A percentile compares a stretch with the other conserved stretches of the same genome.
Conservation (phyloP, 176 grass and related monocot species). For the Hordeum vulgare region DNA sequence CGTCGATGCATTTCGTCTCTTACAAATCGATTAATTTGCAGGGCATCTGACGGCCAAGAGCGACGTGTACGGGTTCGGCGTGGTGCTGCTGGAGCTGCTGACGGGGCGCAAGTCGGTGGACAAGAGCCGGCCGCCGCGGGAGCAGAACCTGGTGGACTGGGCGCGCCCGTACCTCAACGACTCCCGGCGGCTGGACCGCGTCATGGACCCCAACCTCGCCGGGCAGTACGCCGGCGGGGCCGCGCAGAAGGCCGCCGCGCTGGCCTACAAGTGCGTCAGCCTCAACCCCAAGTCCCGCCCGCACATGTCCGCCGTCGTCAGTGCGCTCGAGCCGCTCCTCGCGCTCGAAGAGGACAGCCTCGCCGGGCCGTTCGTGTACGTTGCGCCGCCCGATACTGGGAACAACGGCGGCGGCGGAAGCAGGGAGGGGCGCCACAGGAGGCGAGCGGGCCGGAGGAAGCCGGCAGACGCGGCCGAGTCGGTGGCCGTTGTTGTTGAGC, state of each 20-base stretch:
- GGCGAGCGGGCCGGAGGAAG: conserved; percentile 14
- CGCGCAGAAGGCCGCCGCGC: conserved; percentile 42
- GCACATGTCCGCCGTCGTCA: conserved; percentile 66
- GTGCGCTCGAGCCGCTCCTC: conserved; percentile 61
- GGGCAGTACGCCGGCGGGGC: conserved; percentile 55
- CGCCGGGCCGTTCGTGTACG: conserved; percentile 53
- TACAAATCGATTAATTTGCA: not conserved
- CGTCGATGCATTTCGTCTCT: not conserved
- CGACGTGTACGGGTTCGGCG: conserved; percentile 77
- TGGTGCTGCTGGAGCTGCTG: conserved; percentile 68
- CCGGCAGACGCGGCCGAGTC: not conserved
- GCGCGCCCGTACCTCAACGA: conserved; percentile 61
- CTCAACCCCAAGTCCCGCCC: conserved; percentile 64
- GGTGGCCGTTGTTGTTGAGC: not conserved
- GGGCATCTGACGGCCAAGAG: conserved; percentile 80
- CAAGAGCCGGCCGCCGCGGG: conserved; percentile 52
- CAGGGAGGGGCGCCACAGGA: not conserved
- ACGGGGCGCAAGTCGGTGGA: conserved; percentile 62
- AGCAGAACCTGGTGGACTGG: conserved; percentile 81
- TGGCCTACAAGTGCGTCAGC: conserved; percentile 62
- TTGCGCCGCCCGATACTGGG: conserved; percentile 19
- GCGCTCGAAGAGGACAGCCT: conserved; percentile 53
- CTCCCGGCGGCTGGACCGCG: conserved; percentile 42
- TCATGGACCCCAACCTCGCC: conserved; percentile 62
- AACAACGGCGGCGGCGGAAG: not conserved